phyloP scores from a whole-genome alignment of 2,329 filamentous ascomycete species.

The Phaeosphaeriaceae sp. region DNA sequence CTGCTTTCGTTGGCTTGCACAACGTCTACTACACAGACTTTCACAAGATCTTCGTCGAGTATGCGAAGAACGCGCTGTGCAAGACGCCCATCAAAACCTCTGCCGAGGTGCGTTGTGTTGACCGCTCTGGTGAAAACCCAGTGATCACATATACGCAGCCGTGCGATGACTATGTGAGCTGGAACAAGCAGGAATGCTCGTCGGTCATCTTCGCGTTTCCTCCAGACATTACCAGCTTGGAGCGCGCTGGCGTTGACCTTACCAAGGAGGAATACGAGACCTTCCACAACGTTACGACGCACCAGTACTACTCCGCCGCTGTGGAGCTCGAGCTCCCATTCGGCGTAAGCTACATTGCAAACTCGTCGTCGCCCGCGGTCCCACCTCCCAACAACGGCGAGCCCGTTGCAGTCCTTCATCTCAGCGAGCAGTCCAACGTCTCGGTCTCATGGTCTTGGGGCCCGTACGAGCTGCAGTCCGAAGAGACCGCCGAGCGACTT shows the following conservation, averaged over 20 bases:
- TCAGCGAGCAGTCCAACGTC: slow-evolving; percentile 36
- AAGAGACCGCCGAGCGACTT: slow-evolving; percentile 30
- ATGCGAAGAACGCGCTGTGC: slow-evolving; percentile 37
- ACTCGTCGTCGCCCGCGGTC: slow-evolving; percentile 23
- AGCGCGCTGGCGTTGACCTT: slow-evolving; percentile 42
- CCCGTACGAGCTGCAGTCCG: slow-evolving; percentile 41
- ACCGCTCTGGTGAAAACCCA: slow-evolving; percentile 42
- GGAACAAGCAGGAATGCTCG: slow-evolving; percentile 44
- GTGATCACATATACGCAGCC: slow-evolving; percentile 43
- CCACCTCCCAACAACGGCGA: slow-evolving; percentile 44
- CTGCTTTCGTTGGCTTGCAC: slow-evolving; percentile 44
- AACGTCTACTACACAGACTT: slow-evolving; percentile 49
- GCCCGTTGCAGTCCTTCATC: slow-evolving; percentile 44
- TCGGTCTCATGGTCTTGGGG: slow-evolving; percentile 49
- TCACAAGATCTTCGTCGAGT: slow-evolving; percentile 45
- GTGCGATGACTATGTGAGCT: slow-evolving; percentile 35
- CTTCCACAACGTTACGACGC: slow-evolving; percentile 39
- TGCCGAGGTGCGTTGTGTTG: slow-evolving; percentile 44
- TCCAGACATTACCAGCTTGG: slow-evolving; percentile 41
- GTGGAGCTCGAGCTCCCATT: slow-evolving; percentile 45
- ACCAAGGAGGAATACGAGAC: slow-evolving; percentile 42
- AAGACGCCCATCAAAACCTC: slow-evolving; percentile 41
- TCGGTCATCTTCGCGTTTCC: slow-evolving; percentile 47
- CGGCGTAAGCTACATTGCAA: slow-evolving; percentile 44
- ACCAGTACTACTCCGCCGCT: slow-evolving; percentile 48